Conservation (phyloP, 139 green algal species). For the Chlamydomonas eustigma region DNA sequence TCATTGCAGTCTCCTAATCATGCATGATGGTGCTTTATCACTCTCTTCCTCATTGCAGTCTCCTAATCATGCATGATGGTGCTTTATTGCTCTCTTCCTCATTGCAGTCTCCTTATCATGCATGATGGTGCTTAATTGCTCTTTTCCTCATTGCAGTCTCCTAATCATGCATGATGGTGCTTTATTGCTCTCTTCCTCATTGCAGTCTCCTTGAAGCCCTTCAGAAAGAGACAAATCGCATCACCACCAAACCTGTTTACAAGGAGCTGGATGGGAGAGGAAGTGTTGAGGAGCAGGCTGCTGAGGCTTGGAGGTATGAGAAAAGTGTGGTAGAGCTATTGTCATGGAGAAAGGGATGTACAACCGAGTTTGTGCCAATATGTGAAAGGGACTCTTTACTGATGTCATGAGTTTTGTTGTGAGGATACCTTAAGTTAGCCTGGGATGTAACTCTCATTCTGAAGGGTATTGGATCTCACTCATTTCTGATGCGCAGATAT, state of each 20-base stretch:
- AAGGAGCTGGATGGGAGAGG: conserved; percentile 55
- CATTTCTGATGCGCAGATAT: too few species aligned
- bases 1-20: background rate
- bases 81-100: background rate
- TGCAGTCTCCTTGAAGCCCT: conserved; percentile 65
- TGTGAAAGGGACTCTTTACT: too few species aligned
- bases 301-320: conserved; percentile 55
- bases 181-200: conserved; percentile 21
- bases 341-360: too few species aligned
- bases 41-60: background rate
- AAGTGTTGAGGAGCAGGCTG: conserved; percentile 56
- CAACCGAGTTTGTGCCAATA: too few species aligned
- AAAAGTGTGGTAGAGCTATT: too few species aligned
- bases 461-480: too few species aligned
- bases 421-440: too few species aligned
- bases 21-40: background rate
- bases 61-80: background rate
- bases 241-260: conserved; percentile 31
- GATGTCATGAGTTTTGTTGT: too few species aligned
- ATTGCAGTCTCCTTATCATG: conserved; percentile 7
- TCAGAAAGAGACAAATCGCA: conserved; percentile 16
- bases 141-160: conserved; percentile 46
- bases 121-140: too few species aligned
- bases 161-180: too few species aligned
- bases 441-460: too few species aligned